Evolutionary conservation across 1,284 basidiomycete species (phyloP).

Genomic region (Trichosporon sp.): DNA sequence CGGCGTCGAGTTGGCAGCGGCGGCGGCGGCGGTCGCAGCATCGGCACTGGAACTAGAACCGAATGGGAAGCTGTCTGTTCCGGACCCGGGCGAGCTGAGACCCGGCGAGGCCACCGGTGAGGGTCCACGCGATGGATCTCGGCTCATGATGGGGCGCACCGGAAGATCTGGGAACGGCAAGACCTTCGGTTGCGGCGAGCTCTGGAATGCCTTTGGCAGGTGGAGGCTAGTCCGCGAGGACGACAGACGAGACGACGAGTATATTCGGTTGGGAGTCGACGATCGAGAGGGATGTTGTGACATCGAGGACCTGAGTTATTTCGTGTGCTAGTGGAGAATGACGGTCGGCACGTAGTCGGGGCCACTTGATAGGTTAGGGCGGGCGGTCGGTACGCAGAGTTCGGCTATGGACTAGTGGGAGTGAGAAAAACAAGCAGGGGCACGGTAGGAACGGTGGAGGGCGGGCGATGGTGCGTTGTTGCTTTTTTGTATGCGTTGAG

Average conservation of each 20-base stretch:
- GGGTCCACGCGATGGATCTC: slow-evolving; percentile 8
- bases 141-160: slow-evolving; percentile 10
- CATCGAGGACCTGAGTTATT: neutral
- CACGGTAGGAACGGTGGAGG: neutral
- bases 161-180: slow-evolving; percentile 21
- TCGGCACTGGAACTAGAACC: neutral
- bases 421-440: neutral
- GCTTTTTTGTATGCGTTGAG: neutral
- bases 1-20: neutral
- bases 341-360: neutral
- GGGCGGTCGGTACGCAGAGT: no score
- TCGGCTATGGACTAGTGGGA: neutral
- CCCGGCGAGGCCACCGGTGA: slow-evolving; percentile 9
- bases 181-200: slow-evolving; percentile 17
- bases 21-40: neutral
- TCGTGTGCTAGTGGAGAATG: neutral
- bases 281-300: slow-evolving; percentile 15
- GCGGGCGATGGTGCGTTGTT: neutral
- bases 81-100: neutral
- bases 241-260: slow-evolving; percentile 11
- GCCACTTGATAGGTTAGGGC: neutral
- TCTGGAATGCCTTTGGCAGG: slow-evolving; percentile 3
- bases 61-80: neutral
- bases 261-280: slow-evolving; percentile 17
- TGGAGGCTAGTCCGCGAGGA: slow-evolving; percentile 11